Percentiles rank a stretch among this genome's conserved stretches.
Evolutionary conservation across 768 basidiomycete genomes (phyloP).

Genomic region (Suillus cothurnatus): DNA sequence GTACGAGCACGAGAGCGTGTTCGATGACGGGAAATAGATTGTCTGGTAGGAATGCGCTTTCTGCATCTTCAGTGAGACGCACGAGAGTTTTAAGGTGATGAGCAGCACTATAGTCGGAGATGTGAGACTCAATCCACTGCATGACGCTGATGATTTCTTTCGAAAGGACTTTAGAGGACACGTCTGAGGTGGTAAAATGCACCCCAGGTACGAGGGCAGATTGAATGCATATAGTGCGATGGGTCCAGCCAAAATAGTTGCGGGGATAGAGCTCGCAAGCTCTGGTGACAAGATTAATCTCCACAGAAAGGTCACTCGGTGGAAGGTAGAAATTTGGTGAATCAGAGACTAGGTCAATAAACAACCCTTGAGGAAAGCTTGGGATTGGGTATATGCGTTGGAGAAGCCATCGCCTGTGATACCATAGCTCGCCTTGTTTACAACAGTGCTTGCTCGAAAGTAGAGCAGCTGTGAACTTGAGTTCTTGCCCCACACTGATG

Average conservation of each 20-base stretch:
- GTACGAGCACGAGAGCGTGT: slow-evolving; percentile 53
- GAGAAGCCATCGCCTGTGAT: slow-evolving; percentile 70
- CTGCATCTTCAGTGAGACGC: slow-evolving; percentile 1
- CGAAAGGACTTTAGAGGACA: slow-evolving; percentile 35
- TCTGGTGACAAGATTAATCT: slow-evolving; percentile 47
- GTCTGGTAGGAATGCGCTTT: slow-evolving; percentile 18
- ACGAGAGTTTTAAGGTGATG: slow-evolving; percentile 52
- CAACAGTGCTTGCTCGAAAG: slow-evolving; percentile 54
- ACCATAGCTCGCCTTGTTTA: slow-evolving; percentile 72
- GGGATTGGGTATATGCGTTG: slow-evolving; percentile 29
- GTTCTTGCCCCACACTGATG: slow-evolving; percentile 47
- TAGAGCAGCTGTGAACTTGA: slow-evolving; percentile 48
- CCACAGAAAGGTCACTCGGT: slow-evolving; percentile 40
- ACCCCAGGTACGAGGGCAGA: slow-evolving; percentile 24
- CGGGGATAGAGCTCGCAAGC: slow-evolving; percentile 68
- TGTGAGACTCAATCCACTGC: slow-evolving; percentile 62
- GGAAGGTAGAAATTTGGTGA: slow-evolving; percentile 31
- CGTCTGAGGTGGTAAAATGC: slow-evolving; percentile 19
- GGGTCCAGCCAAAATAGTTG: slow-evolving; percentile 76
- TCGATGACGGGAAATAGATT: slow-evolving; percentile 16
- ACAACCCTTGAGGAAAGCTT: neutral
- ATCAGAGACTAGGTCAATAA: neutral
- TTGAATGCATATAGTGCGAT: slow-evolving; percentile 54
- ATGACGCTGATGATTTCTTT: slow-evolving; percentile 41
- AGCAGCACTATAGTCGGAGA: slow-evolving; percentile 68